Conservation (phyloP, 1,139 yeast genomes). For the Geotrichum fermentans region DNA sequence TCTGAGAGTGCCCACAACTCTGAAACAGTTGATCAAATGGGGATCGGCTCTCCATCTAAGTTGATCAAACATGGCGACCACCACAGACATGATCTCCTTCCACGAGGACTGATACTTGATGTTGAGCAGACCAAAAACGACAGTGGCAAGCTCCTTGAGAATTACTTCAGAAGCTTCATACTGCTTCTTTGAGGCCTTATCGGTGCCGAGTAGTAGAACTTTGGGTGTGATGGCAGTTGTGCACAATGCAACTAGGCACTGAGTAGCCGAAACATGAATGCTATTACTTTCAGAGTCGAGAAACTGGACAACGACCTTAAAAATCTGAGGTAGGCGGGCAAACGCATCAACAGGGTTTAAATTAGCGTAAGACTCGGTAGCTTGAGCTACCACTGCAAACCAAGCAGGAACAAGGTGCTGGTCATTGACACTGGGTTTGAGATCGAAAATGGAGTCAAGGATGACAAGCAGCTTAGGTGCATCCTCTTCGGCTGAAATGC, state of each 20-base stretch:
- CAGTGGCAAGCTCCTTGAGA: constrained; percentile 42
- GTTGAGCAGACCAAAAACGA: constrained; percentile 55
- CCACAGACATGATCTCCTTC: constrained; percentile 64
- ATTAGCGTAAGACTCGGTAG: constrained; percentile 61
- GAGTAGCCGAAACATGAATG: constrained; percentile 73
- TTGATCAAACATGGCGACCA: constrained; percentile 59
- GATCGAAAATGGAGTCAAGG: constrained; percentile 65
- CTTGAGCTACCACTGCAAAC: constrained; percentile 92
- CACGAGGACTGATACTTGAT: constrained; percentile 76
- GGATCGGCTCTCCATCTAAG: constrained; percentile 69
- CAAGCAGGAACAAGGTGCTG: constrained; percentile 86
- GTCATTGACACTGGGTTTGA: constrained; percentile 79
- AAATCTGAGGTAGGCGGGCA: constrained; percentile 50
- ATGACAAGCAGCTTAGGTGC: constrained; percentile 53
- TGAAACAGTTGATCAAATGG: constrained; percentile 59
- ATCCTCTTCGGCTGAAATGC: constrained; percentile 66
- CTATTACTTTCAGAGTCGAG: constrained; percentile 63
- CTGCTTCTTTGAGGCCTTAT: constrained; percentile 38
- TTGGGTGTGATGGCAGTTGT: constrained; percentile 62
- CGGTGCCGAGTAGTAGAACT: constrained; percentile 47
- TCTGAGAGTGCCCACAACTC: constrained; percentile 81
- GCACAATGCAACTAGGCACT: constrained; percentile 71
- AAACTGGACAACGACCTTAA: constrained; percentile 55
- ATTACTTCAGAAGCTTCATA: constrained; percentile 56
- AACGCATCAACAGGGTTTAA: constrained; percentile 58